phyloP scores from a whole-genome alignment of 495 filamentous ascomycete species.

The Hyaloscypha finlandica region DNA sequence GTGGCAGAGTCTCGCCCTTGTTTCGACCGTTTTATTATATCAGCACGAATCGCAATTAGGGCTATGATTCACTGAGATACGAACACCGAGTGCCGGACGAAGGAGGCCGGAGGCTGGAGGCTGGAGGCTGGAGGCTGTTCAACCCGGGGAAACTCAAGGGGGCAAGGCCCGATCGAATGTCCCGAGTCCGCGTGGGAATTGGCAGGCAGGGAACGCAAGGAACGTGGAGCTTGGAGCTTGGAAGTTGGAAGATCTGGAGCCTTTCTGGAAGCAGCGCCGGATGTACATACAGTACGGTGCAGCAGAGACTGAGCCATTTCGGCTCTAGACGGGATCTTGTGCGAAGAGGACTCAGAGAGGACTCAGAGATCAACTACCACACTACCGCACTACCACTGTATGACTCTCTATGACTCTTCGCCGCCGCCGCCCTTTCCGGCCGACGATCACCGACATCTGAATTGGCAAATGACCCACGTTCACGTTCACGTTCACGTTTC shows the following conservation, averaged over 20 bases:
- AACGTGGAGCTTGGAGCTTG: neutral
- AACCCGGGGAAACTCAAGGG: constrained; percentile 2
- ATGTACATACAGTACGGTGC: neutral
- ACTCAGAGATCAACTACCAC: no score
- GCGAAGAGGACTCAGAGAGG: neutral
- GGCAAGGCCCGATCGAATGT: neutral
- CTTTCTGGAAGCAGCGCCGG: neutral
- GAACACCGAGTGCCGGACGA: neutral
- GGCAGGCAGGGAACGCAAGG: neutral
- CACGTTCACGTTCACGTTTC: no score
- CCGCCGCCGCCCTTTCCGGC: neutral
- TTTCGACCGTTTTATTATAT: neutral
- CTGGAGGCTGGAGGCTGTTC: constrained; percentile 2
- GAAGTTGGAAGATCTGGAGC: neutral
- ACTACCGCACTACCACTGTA: no score
- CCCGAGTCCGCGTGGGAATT: neutral
- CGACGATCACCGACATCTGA: neutral
- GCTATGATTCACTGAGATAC: constrained; percentile 1
- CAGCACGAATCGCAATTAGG: neutral
- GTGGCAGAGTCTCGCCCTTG: neutral
- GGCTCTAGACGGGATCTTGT: neutral
- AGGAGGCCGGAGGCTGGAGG: neutral
- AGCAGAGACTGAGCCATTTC: constrained; percentile 15
- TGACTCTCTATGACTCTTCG: constrained; percentile 1
- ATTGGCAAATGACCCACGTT: constrained; percentile 1